Evolutionary conservation across 2,329 filamentous ascomycete genomes (phyloP).

Genomic region (Calonectria henricotiae): DNA sequence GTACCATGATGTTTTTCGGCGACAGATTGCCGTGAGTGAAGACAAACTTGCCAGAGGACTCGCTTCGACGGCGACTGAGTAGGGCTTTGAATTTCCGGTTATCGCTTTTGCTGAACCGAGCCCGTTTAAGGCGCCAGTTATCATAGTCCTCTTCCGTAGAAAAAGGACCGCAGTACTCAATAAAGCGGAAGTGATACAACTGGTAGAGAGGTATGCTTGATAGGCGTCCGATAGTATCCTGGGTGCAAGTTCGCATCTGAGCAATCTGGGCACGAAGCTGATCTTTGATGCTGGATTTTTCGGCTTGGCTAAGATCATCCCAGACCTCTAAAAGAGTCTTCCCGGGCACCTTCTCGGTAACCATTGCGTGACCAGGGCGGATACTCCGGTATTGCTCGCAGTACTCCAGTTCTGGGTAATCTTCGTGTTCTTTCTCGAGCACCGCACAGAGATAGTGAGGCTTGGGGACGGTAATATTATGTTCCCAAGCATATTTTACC

Average conservation of each 20-base stretch:
- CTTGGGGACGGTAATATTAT: not conserved
- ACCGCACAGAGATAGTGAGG: not conserved
- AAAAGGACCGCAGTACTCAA: not conserved
- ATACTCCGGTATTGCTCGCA: not conserved
- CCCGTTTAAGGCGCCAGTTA: not conserved
- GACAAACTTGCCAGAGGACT: not conserved
- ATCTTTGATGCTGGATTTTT: not conserved
- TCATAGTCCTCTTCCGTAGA: not conserved
- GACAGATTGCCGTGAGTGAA: constrained; percentile 3
- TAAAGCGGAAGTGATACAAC: not conserved
- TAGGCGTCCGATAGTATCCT: not conserved
- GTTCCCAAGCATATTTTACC: not conserved
- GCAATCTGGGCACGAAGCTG: not conserved
- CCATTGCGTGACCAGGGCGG: not conserved
- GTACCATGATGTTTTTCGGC: not conserved
- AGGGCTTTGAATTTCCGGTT: not conserved
- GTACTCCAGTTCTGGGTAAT: too few relatives aligned
- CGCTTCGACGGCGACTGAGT: not conserved
- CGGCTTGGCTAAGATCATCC: not conserved
- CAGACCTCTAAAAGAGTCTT: not conserved
- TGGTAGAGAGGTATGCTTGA: not conserved
- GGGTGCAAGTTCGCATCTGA: not conserved
- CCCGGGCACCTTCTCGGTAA: not conserved
- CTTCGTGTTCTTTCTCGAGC: too few relatives aligned
- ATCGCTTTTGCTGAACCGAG: too few relatives aligned